phyloP scores from a whole-genome alignment of 495 filamentous ascomycete genomes.

The Podospora fimiseda region DNA sequence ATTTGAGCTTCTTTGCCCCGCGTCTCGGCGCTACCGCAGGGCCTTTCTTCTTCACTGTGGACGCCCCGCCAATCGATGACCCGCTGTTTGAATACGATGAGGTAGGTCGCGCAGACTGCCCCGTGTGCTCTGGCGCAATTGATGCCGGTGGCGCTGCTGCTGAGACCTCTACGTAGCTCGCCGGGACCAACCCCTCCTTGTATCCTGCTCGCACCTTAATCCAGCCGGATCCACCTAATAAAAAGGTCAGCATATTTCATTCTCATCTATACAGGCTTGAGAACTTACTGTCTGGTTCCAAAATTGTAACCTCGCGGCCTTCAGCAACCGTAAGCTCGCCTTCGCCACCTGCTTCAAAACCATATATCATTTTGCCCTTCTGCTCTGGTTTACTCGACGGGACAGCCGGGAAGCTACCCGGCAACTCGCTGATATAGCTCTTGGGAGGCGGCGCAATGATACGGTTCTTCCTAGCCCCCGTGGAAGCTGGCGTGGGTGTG shows the following conservation, averaged over 20 bases:
- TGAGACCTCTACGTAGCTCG: constrained; percentile 56
- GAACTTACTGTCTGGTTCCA: constrained; percentile 89
- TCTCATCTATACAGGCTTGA: no score
- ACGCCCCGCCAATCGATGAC: constrained; percentile 51
- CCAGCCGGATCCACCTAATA: constrained; percentile 84
- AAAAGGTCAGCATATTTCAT: constrained; percentile 1
- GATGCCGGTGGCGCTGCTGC: constrained; percentile 50
- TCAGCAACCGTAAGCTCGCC: constrained; percentile 78
- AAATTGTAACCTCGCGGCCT: constrained; percentile 63
- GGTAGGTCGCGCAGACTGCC: constrained; percentile 45
- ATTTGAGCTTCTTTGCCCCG: constrained; percentile 90
- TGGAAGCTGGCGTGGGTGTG: constrained; percentile 1
- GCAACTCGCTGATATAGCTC: constrained; percentile 63
- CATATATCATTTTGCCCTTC: constrained; percentile 82
- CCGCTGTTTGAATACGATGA: constrained; percentile 80
- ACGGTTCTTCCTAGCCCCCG: constrained; percentile 45
- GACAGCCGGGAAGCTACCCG: constrained; percentile 40
- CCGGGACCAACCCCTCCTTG: constrained; percentile 78
- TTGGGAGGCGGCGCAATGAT: constrained; percentile 82
- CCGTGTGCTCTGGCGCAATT: constrained; percentile 46
- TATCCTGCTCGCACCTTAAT: constrained; percentile 64
- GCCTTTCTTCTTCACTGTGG: constrained; percentile 75
- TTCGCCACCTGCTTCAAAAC: constrained; percentile 68
- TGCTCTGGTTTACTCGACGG: constrained; percentile 42
- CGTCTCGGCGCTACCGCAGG: constrained; percentile 87